A percentile compares a stretch with the other conserved stretches of the same genome.
Evolutionary conservation across 495 filamentous ascomycete genomes (phyloP).

Genomic region (Recurvomyces mirabilis): DNA sequence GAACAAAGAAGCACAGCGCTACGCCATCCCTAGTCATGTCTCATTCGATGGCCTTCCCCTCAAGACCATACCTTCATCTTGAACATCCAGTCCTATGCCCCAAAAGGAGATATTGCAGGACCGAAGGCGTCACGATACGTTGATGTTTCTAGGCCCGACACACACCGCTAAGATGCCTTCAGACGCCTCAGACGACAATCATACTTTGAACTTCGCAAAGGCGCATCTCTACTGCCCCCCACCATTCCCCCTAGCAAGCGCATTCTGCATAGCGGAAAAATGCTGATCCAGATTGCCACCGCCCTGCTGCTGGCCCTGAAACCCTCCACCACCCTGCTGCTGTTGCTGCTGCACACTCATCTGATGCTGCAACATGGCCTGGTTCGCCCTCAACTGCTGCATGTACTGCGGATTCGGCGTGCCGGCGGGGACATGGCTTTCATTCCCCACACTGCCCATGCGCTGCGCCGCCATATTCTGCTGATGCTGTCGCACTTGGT

Average conservation of each 20-base stretch:
- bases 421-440: constrained; percentile 1
- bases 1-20: too few relatives aligned
- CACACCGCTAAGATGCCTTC: too few relatives aligned
- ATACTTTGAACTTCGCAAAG: too few relatives aligned
- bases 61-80: too few relatives aligned
- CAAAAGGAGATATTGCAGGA: too few relatives aligned
- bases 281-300: constrained; percentile 5
- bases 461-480: constrained; percentile 2
- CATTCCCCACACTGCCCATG: background rate
- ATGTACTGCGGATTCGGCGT: constrained; percentile 14
- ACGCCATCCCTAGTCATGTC: too few relatives aligned
- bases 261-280: constrained; percentile 9
- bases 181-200: too few relatives aligned
- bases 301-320: constrained; percentile 1
- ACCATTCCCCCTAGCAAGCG: constrained; percentile 1
- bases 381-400: constrained; percentile 7
- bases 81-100: too few relatives aligned
- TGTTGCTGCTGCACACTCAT: constrained; percentile 1
- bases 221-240: background rate
- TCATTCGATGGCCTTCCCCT: too few relatives aligned
- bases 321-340: background rate
- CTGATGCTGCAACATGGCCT: constrained; percentile 9
- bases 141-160: too few relatives aligned
- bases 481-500: constrained; percentile 16
- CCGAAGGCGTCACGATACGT: too few relatives aligned